A percentile compares a stretch with the other conserved stretches of the same genome.
These are phyloP conservation scores for Nitzschia sp. DNA, from an alignment of 108 stramenopile genomes.

Conservation along the genomic window DNA sequence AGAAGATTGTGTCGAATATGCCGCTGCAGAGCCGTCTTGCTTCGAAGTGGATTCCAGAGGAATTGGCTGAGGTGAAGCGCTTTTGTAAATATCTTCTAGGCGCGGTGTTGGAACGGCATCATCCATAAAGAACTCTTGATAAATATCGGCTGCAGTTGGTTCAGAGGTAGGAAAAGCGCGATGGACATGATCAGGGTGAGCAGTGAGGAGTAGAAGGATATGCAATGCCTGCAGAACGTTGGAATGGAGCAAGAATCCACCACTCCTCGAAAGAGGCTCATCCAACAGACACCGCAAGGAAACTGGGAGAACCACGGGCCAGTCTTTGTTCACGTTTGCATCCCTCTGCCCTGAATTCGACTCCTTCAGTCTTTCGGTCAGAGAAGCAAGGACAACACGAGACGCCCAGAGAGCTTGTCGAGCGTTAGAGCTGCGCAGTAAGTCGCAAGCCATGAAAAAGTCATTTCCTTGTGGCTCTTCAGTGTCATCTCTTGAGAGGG, in stretches of 20 bases:
- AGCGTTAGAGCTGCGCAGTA: slow-evolving; percentile 66
- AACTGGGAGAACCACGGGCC: slow-evolving; percentile 70
- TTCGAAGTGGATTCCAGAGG: slow-evolving; percentile 19
- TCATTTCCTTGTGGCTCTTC: slow-evolving; percentile 22
- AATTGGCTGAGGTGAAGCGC: slow-evolving; percentile 44
- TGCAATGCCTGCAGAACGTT: slow-evolving; percentile 58
- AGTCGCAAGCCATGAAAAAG: slow-evolving; percentile 56
- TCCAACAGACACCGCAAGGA: slow-evolving; percentile 81
- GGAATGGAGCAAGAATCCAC: slow-evolving; percentile 50
- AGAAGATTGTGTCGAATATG: slow-evolving; percentile 73
- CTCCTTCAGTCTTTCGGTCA: slow-evolving; percentile 30
- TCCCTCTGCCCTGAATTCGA: slow-evolving; percentile 3
- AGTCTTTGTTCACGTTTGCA: slow-evolving; percentile 8
- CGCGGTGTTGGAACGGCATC: slow-evolving; percentile 73
- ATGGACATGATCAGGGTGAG: slow-evolving; percentile 60
- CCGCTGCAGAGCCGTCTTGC: slow-evolving; percentile 19
- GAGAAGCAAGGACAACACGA: slow-evolving; percentile 23
- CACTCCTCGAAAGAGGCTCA: slow-evolving; percentile 39
- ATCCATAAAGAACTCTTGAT: slow-evolving; percentile 57
- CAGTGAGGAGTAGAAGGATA: slow-evolving; percentile 51
- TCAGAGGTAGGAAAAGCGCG: not conserved
- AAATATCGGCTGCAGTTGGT: slow-evolving; percentile 19
- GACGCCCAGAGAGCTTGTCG: slow-evolving; percentile 79
- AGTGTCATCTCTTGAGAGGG: slow-evolving; percentile 2
- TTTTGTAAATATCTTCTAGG: slow-evolving; percentile 46